These are phyloP conservation scores for Cryptosporidium muris DNA, from an alignment of 169 alveolate species.

Conservation along the genomic window DNA sequence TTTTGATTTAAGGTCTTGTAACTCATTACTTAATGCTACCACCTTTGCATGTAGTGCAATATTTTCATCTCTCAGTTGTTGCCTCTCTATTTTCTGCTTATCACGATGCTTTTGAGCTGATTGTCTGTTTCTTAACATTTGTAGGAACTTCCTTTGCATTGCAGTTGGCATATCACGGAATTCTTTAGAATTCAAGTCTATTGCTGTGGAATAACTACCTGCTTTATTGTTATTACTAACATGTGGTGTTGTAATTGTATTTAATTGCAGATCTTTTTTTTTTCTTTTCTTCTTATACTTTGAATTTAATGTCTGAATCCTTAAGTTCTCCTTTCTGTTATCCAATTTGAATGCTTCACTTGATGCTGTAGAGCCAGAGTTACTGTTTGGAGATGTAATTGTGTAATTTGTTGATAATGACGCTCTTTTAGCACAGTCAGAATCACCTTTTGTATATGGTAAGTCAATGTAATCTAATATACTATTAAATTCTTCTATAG, in stretches of 20 bases:
- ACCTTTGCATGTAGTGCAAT: constrained; percentile 37
- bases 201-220: constrained; percentile 19
- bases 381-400: constrained; percentile 55
- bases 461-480: too few species aligned
- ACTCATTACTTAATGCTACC: constrained; percentile 48
- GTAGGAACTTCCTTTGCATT: constrained; percentile 57
- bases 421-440: constrained; percentile 10
- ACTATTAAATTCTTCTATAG: too few species aligned
- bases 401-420: constrained; percentile 63
- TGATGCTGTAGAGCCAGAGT: too few species aligned
- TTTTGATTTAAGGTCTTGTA: constrained; percentile 45
- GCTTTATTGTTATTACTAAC: constrained; percentile 7
- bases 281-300: constrained; percentile 39
- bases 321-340: constrained; percentile 25
- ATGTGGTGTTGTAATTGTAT: not conserved
- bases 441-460: constrained; percentile 19
- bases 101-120: constrained; percentile 70
- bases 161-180: constrained; percentile 49
- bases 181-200: constrained; percentile 62
- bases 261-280: not conserved
- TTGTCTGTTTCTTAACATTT: constrained; percentile 69
- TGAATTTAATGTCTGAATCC: constrained; percentile 7
- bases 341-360: too few species aligned
- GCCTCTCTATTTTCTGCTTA: constrained; percentile 66
- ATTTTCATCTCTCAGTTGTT: constrained; percentile 50